phyloP scores from a whole-genome alignment of 2,329 filamentous ascomycete species.

The Nemania bipapillata region DNA sequence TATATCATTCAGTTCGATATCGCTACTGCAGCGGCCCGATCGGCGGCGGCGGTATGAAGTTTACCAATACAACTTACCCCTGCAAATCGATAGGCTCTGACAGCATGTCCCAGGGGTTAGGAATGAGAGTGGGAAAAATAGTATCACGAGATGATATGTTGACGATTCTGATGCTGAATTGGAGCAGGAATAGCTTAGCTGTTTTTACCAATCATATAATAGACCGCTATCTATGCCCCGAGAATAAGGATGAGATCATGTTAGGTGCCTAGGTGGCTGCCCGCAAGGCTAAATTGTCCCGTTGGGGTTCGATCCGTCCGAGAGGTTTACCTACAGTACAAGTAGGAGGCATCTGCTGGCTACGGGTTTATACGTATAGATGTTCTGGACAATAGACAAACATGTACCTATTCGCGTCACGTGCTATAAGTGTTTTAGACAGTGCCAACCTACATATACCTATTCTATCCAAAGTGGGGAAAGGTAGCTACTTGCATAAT shows the following conservation, averaged over 20 bases:
- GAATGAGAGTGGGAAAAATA: background rate
- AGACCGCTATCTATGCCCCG: background rate
- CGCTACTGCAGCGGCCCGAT: conserved; percentile 2
- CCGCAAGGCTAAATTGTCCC: too few relatives aligned
- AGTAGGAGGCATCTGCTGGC: background rate
- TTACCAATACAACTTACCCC: background rate
- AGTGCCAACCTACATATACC: background rate
- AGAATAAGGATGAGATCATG: background rate
- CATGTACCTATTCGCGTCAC: too few relatives aligned
- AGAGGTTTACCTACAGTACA: background rate
- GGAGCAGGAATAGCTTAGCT: background rate
- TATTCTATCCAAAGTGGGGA: too few relatives aligned
- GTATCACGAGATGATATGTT: conserved; percentile 1
- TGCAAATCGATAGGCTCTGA: background rate
- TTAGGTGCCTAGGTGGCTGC: background rate
- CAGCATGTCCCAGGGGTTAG: background rate
- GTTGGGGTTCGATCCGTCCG: too few relatives aligned
- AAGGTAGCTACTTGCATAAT: too few relatives aligned
- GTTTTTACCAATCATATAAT: background rate
- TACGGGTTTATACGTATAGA: too few relatives aligned
- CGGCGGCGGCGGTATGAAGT: background rate
- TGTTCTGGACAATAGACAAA: too few relatives aligned
- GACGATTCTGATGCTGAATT: background rate
- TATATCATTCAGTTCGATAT: background rate
- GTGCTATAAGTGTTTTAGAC: background rate